Percentiles rank a stretch among this genome's conserved stretches.
phyloP scores from a whole-genome alignment of 345 rosid species.

The Firmiana major region DNA sequence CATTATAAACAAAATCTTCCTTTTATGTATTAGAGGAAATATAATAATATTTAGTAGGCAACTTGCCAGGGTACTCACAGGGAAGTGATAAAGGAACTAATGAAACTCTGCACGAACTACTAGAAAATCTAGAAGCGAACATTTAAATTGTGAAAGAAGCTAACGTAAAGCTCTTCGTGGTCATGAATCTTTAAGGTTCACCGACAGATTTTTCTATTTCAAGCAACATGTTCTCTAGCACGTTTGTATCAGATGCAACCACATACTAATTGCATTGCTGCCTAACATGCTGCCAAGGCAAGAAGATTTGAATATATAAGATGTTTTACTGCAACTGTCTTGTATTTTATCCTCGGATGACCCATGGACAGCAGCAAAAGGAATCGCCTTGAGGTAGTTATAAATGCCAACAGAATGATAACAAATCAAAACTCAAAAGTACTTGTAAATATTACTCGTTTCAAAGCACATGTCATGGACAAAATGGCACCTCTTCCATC shows the following conservation, averaged over 20 bases:
- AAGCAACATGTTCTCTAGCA: neutral
- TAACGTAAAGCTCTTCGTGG: no score
- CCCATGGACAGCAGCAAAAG: neutral
- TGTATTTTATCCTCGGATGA: neutral
- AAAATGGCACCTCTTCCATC: conserved; percentile 92
- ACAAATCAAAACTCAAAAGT: neutral
- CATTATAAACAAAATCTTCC: conserved; percentile 16
- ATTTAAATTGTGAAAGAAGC: neutral
- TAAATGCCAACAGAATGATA: neutral
- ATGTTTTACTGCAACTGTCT: neutral
- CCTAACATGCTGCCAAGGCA: neutral
- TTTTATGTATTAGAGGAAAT: neutral
- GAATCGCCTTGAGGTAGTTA: neutral
- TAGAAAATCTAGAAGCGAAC: neutral
- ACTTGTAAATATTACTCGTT: conserved; percentile 28
- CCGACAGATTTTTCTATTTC: neutral
- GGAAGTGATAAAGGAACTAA: neutral
- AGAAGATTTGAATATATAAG: neutral
- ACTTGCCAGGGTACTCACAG: neutral
- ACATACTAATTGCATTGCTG: neutral
- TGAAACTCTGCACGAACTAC: neutral
- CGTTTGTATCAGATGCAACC: neutral
- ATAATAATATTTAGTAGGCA: neutral
- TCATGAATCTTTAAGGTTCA: no score
- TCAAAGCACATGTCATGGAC: conserved; percentile 81